These are phyloP conservation scores for Kodamaea sp. DNA, from an alignment of 1,139 yeast species.

Conservation along the genomic window DNA sequence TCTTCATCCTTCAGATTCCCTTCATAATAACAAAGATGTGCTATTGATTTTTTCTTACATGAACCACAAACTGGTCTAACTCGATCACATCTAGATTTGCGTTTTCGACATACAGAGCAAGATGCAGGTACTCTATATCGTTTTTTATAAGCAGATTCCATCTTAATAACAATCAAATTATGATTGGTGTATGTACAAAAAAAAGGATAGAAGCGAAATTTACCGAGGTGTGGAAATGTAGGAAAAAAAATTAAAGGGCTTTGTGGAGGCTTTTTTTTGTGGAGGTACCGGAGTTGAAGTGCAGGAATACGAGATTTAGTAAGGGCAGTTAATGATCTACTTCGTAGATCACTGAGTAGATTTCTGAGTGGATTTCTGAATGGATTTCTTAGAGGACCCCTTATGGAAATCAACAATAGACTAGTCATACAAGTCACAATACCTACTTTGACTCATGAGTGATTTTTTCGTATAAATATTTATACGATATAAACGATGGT, in stretches of 20 bases:
- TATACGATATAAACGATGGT: too few relatives aligned
- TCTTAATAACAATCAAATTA: background rate
- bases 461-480: too few relatives aligned
- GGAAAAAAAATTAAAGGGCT: background rate
- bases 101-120: conserved; percentile 45
- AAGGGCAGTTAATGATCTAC: too few relatives aligned
- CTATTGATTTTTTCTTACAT: conserved; percentile 69
- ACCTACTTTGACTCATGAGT: too few relatives aligned
- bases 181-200: background rate
- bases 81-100: conserved; percentile 56
- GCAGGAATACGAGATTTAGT: too few relatives aligned
- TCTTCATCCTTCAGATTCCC: conserved; percentile 17
- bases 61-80: conserved; percentile 68
- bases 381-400: too few relatives aligned
- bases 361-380: too few relatives aligned
- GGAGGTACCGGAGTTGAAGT: too few relatives aligned
- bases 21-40: conserved; percentile 67
- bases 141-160: conserved; percentile 29
- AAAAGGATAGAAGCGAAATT: background rate
- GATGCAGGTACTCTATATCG: conserved; percentile 43
- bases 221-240: background rate
- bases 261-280: too few relatives aligned
- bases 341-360: too few relatives aligned
- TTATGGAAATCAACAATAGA: too few relatives aligned
- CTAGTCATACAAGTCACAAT: too few relatives aligned